Percentiles rank a stretch among this genome's conserved stretches.
phyloP scores from a whole-genome alignment of 192 early-diverging fungal species.

The Coemansia sp. region DNA sequence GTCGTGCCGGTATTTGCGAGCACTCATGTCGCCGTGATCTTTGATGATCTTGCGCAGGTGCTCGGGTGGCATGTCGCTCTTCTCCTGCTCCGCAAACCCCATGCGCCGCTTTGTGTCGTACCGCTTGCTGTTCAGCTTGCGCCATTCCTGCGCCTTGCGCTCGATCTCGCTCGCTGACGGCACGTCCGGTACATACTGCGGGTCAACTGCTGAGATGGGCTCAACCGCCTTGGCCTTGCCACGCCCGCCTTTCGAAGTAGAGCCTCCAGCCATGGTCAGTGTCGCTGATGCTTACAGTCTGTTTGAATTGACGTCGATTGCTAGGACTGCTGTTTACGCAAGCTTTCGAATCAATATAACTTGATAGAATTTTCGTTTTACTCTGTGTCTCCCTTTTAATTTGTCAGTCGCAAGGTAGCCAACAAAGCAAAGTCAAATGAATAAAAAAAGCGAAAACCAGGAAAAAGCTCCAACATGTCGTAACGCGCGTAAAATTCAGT shows the following conservation, averaged over 20 bases:
- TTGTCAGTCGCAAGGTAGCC: too few species aligned
- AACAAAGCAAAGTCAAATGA: too few species aligned
- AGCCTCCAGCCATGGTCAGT: not conserved
- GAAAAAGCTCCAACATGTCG: too few species aligned
- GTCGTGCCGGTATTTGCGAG: conserved; percentile 94
- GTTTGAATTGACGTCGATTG: too few species aligned
- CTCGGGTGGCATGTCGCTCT: conserved; percentile 96
- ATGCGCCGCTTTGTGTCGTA: conserved; percentile 94
- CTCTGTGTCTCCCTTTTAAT: too few species aligned
- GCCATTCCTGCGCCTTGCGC: conserved; percentile 86
- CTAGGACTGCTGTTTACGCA: too few species aligned
- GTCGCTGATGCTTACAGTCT: too few species aligned
- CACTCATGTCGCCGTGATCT: conserved; percentile 99
- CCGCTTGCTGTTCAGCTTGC: conserved; percentile 82
- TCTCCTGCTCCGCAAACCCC: conserved; percentile 91
- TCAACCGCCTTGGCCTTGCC: not conserved
- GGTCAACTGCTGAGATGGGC: conserved; percentile 21
- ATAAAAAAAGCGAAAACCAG: too few species aligned
- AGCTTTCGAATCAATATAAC: too few species aligned
- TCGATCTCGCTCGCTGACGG: conserved; percentile 23
- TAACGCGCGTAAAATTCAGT: too few species aligned
- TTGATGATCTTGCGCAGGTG: conserved; percentile 98
- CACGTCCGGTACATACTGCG: conserved; percentile 32
- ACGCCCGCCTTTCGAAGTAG: conserved; percentile 1
- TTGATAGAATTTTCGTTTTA: too few species aligned